These are phyloP conservation scores for Eustoma russellianum DNA, from an alignment of 257 asterid species.

Conservation along the genomic window DNA sequence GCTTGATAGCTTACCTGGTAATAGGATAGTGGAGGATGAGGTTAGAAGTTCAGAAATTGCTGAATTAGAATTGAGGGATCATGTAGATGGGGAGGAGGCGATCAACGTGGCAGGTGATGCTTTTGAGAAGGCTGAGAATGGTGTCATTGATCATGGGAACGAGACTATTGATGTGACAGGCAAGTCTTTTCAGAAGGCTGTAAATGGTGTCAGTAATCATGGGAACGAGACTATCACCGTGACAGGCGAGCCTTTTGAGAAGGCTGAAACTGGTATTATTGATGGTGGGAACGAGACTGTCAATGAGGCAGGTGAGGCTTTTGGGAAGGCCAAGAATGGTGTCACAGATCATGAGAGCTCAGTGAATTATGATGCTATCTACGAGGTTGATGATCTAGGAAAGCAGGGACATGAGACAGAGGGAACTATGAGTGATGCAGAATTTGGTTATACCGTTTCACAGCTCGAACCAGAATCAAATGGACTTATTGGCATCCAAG, in stretches of 20 bases:
- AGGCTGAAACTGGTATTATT: no score
- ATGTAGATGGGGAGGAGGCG: not conserved
- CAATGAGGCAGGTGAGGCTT: not conserved
- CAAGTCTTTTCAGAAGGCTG: no score
- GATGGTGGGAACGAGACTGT: no score
- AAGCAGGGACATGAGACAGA: constrained; percentile 16
- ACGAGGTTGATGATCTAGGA: constrained; percentile 14
- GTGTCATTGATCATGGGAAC: constrained; percentile 20
- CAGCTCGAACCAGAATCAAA: constrained; percentile 18
- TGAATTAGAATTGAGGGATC: constrained; percentile 23
- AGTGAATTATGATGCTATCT: constrained; percentile 5
- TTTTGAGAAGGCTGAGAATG: constrained; percentile 29
- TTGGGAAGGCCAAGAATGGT: constrained; percentile 31
- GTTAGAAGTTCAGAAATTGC: constrained; percentile 12
- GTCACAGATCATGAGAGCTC: constrained; percentile 17
- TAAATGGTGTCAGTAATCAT: no score
- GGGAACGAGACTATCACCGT: not conserved
- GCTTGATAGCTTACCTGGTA: constrained; percentile 21
- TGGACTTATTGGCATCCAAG: constrained; percentile 15
- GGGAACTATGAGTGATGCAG: constrained; percentile 19
- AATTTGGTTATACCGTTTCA: constrained; percentile 21
- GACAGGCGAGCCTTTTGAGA: not conserved
- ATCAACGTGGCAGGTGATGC: not conserved
- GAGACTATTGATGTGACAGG: no score
- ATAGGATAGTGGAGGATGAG: constrained; percentile 19